Percentiles rank a stretch among this genome's conserved stretches.
Conservation (phyloP, 2,329 filamentous ascomycete species). For the Paracoccidioides lutzii region DNA sequence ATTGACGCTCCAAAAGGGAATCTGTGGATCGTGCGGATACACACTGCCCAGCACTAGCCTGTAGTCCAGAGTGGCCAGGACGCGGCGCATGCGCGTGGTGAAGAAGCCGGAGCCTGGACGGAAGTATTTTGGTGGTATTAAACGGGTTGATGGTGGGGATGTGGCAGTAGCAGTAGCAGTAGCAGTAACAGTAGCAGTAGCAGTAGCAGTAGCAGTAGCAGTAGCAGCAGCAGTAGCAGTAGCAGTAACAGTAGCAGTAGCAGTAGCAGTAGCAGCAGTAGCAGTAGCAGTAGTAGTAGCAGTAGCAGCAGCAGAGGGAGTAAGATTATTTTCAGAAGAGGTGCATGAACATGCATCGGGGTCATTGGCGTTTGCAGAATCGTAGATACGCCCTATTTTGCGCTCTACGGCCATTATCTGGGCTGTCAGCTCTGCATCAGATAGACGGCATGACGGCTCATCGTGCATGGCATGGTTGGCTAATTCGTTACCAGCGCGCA, state of each 20-base stretch:
- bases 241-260: not conserved
- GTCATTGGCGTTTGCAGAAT: conserved; percentile 22
- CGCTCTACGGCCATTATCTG: conserved; percentile 55
- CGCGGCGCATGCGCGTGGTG: conserved; percentile 51
- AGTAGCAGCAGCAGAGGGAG: conserved; percentile 4
- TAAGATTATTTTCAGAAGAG: conserved; percentile 18
- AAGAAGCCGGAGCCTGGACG: conserved; percentile 79
- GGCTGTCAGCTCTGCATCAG: conserved; percentile 43
- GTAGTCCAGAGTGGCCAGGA: conserved; percentile 52
- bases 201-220: not conserved
- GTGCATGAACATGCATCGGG: too few species aligned
- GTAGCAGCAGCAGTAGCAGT: conserved; percentile 11
- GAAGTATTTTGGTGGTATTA: conserved; percentile 49
- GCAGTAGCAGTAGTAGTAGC: not conserved
- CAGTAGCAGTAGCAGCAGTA: conserved; percentile 4
- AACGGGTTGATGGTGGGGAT: not conserved
- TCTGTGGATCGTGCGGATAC: conserved; percentile 86
- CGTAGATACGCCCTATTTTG: conserved; percentile 43
- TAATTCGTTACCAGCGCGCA: conserved; percentile 56
- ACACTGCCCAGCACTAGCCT: conserved; percentile 67
- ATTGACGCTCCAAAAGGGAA: conserved; percentile 56
- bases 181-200: not conserved
- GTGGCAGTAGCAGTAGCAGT: conserved; percentile 16
- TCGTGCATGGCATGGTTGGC: conserved; percentile 86
- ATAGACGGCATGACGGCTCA: conserved; percentile 55